Evolutionary conservation across 768 basidiomycete genomes (phyloP).

Genomic region (Boletales sp.): DNA sequence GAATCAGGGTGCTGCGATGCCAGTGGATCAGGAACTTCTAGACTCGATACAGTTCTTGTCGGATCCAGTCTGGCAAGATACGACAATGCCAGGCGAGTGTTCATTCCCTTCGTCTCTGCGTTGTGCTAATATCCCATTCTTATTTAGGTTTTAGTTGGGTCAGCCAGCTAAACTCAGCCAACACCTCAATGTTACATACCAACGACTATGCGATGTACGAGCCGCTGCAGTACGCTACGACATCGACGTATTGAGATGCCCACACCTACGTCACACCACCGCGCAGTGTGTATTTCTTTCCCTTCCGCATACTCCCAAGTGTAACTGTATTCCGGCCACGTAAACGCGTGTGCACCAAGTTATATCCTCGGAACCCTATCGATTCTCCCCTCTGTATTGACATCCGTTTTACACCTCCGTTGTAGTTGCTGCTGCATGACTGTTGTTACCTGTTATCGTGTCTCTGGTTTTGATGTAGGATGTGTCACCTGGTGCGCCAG

Average conservation of each 20-base stretch:
- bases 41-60: conserved; percentile 59
- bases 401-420: no score
- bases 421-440: no score
- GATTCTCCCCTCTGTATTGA: no score
- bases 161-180: conserved; percentile 23
- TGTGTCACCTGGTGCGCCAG: no score
- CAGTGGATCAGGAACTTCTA: conserved; percentile 57
- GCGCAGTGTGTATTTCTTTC: no score
- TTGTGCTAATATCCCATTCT: not conserved
- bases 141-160: conserved; percentile 35
- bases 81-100: conserved; percentile 49
- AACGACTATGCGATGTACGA: conserved; percentile 30
- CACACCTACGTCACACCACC: no score
- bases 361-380: no score
- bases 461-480: no score
- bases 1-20: conserved; percentile 46
- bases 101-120: not conserved
- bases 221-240: conserved; percentile 11
- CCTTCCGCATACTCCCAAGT: not conserved
- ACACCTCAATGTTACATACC: conserved; percentile 12
- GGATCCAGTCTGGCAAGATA: conserved; percentile 56
- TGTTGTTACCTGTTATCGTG: no score
- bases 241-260: conserved; percentile 4
- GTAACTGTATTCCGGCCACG: not conserved
- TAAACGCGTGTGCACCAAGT: no score